These are phyloP conservation scores for Dictyophora rubrovolvata DNA, from an alignment of 768 basidiomycete genomes.

Conservation along the genomic window DNA sequence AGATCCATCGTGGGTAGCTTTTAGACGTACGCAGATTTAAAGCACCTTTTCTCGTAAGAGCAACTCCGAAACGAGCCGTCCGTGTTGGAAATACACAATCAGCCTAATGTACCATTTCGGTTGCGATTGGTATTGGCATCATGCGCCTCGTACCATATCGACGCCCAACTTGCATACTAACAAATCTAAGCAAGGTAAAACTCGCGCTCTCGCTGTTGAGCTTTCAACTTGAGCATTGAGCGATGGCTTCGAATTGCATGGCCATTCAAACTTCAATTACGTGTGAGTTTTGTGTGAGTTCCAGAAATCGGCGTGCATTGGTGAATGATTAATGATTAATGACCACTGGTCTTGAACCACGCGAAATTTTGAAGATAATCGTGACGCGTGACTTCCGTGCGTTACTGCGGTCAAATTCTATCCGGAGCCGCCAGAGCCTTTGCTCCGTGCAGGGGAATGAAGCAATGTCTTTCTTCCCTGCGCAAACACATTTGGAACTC, in stretches of 20 bases:
- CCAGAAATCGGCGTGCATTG: too few relatives aligned
- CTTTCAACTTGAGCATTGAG: too few relatives aligned
- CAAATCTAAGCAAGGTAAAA: slow-evolving; percentile 36
- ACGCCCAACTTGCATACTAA: slow-evolving; percentile 83
- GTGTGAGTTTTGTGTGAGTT: too few relatives aligned
- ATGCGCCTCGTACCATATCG: slow-evolving; percentile 87
- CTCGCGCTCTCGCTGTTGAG: too few relatives aligned
- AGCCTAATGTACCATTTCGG: slow-evolving; percentile 38
- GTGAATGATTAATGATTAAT: too few relatives aligned
- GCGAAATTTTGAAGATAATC: too few relatives aligned
- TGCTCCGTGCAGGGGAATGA: not conserved
- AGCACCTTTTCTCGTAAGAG: slow-evolving; percentile 71
- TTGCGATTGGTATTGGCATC: not conserved
- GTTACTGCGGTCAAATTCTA: too few relatives aligned
- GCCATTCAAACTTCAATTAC: too few relatives aligned
- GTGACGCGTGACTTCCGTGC: too few relatives aligned
- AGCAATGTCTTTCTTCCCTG: slow-evolving; percentile 2
- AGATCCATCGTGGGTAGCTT: slow-evolving; percentile 85
- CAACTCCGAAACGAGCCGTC: slow-evolving; percentile 86
- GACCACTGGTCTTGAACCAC: too few relatives aligned
- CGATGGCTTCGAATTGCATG: too few relatives aligned
- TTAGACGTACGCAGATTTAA: slow-evolving; percentile 66
- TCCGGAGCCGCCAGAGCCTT: too few relatives aligned
- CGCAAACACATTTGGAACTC: not conserved
- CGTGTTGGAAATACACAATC: slow-evolving; percentile 92